Conservation (phyloP, 1,284 basidiomycete species). For the Vanrija humicola region DNA sequence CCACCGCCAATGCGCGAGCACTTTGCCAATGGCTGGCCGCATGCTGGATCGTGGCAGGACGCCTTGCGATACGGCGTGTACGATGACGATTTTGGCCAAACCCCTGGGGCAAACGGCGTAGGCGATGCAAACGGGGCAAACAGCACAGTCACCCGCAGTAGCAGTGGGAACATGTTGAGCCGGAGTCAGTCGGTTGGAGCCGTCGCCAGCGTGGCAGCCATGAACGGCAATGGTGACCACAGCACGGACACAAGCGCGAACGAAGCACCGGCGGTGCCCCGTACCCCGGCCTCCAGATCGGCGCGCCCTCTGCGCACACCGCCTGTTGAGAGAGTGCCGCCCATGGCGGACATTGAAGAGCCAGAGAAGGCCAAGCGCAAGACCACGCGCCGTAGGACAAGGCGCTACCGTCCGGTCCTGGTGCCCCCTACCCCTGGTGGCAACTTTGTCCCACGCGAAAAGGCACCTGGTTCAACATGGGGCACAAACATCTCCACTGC, state of each 20-base stretch:
- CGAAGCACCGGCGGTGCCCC: too few relatives aligned
- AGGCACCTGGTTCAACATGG: neutral
- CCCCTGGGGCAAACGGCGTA: too few relatives aligned
- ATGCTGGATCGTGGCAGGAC: slow-evolving; percentile 46
- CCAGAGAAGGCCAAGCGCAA: neutral
- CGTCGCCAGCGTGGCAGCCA: too few relatives aligned
- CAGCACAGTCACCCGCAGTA: too few relatives aligned
- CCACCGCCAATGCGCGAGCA: slow-evolving; percentile 32
- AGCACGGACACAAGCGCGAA: too few relatives aligned
- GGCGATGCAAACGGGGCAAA: too few relatives aligned
- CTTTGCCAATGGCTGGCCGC: slow-evolving; percentile 38
- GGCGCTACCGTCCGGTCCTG: slow-evolving; percentile 10
- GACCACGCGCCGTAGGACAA: slow-evolving; percentile 1
- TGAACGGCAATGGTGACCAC: neutral
- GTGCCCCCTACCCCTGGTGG: slow-evolving; percentile 15
- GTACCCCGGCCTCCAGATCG: too few relatives aligned
- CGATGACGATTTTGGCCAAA: slow-evolving; percentile 11
- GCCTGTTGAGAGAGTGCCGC: too few relatives aligned
- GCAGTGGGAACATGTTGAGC: neutral
- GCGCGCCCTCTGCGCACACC: too few relatives aligned
- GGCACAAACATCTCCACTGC: slow-evolving; percentile 2
- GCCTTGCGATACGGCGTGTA: slow-evolving; percentile 34
- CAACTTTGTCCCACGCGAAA: neutral
- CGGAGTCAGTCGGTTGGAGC: too few relatives aligned
- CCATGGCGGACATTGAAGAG: neutral